A percentile compares a stretch with the other conserved stretches of the same genome.
These are phyloP conservation scores for Nannochloropsis gaditana DNA, from an alignment of 108 stramenopile species.

Conservation along the genomic window DNA sequence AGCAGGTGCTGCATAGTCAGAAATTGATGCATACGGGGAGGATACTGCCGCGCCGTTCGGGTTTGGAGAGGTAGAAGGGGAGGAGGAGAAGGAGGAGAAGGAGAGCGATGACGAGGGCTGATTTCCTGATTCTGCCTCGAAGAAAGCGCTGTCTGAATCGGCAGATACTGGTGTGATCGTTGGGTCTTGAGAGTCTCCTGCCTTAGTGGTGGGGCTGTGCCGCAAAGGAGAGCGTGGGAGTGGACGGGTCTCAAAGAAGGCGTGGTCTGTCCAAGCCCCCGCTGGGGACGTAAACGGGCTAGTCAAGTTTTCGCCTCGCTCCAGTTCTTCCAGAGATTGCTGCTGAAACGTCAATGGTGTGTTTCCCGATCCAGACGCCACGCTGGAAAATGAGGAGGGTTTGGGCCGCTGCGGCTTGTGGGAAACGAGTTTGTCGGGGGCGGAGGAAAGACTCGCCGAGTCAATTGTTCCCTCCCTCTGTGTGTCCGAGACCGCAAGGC, in stretches of 20 bases:
- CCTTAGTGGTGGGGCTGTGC: neutral
- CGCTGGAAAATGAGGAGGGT: neutral
- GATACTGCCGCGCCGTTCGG: too few species aligned
- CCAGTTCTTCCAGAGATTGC: neutral
- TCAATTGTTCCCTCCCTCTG: too few species aligned
- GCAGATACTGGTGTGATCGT: too few species aligned
- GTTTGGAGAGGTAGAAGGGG: neutral
- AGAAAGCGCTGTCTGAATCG: neutral
- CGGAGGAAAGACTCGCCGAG: too few species aligned
- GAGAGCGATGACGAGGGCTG: neutral
- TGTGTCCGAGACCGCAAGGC: too few species aligned
- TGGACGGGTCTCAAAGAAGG: neutral
- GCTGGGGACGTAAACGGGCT: neutral
- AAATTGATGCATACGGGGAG: too few species aligned
- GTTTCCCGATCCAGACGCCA: neutral
- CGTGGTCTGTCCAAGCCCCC: neutral
- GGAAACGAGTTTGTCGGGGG: neutral
- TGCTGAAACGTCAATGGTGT: neutral
- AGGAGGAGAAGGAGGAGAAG: slow-evolving; percentile 6
- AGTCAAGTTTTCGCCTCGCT: neutral
- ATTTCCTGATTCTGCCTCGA: neutral
- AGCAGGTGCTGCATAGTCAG: too few species aligned
- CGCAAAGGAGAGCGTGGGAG: neutral
- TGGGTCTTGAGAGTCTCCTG: neutral
- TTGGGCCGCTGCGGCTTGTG: neutral